Percentiles rank a stretch among this genome's conserved stretches.
Conservation (phyloP, 1,139 yeast species). For the Taphrina pruni region DNA sequence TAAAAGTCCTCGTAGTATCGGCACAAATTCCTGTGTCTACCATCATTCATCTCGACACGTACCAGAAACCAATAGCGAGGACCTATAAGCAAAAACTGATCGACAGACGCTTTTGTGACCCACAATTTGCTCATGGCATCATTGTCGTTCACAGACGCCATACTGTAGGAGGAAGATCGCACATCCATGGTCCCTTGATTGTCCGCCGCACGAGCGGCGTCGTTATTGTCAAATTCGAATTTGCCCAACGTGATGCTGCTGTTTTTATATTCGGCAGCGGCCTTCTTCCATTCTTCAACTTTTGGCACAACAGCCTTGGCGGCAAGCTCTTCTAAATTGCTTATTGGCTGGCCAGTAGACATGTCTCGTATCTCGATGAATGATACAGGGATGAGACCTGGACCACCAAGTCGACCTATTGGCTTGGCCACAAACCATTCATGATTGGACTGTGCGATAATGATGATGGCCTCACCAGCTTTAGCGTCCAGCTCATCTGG, state of each 20-base stretch:
- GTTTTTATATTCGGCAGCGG: conserved; percentile 91
- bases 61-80: conserved; percentile 91
- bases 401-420: conserved; percentile 92
- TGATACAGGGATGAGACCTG: conserved; percentile 91
- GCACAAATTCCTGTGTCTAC: conserved; percentile 72
- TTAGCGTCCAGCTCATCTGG: conserved; percentile 80
- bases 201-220: background rate
- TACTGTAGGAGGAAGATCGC: conserved; percentile 16
- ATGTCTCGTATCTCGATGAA: conserved; percentile 87
- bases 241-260: conserved; percentile 79
- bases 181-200: background rate
- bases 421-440: conserved; percentile 99
- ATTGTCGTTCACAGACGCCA: conserved; percentile 7
- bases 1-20: conserved; percentile 95
- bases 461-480: conserved; percentile 86
- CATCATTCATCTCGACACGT: conserved; percentile 70
- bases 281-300: conserved; percentile 93
- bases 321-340: conserved; percentile 59
- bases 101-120: conserved; percentile 68
- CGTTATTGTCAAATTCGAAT: conserved; percentile 51
- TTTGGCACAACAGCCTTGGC: conserved; percentile 75
- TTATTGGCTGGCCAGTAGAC: conserved; percentile 61
- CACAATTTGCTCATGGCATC: conserved; percentile 48
- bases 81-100: conserved; percentile 78
- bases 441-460: conserved; percentile 92